Percentiles rank a stretch among this genome's conserved stretches.
These are phyloP conservation scores for Furcasterigmium furcatum DNA, from an alignment of 2,329 filamentous ascomycete species.

Conservation along the genomic window DNA sequence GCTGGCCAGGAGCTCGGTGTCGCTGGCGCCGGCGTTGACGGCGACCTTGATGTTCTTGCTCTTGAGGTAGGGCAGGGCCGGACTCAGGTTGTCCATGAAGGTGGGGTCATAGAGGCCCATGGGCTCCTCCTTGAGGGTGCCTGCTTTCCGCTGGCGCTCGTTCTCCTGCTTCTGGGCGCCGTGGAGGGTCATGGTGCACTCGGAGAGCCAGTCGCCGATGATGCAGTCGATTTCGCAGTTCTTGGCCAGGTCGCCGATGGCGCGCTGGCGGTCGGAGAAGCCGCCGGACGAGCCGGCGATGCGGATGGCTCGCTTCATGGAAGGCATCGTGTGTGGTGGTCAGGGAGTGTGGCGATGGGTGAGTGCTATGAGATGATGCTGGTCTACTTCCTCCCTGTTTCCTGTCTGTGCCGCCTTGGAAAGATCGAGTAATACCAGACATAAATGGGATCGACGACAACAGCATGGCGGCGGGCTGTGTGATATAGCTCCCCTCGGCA, in stretches of 20 bases:
- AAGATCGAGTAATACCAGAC: no score
- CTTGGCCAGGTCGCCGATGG: conserved; percentile 35
- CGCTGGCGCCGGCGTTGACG: conserved; percentile 34
- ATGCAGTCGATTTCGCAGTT: conserved; percentile 27
- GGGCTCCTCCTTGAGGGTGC: conserved; percentile 13
- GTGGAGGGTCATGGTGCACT: conserved; percentile 27
- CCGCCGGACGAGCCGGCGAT: conserved; percentile 38
- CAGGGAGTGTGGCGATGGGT: no score
- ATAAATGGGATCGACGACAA: no score
- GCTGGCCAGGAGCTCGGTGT: conserved; percentile 26
- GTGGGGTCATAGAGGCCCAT: conserved; percentile 21
- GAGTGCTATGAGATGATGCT: no score
- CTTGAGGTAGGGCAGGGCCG: conserved; percentile 21
- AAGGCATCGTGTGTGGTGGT: conserved; percentile 14
- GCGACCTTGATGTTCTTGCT: conserved; percentile 28
- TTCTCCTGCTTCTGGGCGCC: conserved; percentile 21
- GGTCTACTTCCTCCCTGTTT: no score
- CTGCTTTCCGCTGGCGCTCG: conserved; percentile 14
- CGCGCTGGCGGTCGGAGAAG: conserved; percentile 38
- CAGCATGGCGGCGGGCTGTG: not conserved
- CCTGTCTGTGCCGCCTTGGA: no score
- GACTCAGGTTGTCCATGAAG: conserved; percentile 26
- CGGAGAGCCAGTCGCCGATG: conserved; percentile 26
- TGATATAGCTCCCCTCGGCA: not conserved
- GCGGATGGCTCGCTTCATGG: conserved; percentile 29